Evolutionary conservation across 2,329 filamentous ascomycete genomes (phyloP), one percentile per base, ranked within the genome.

Genomic region (Claviceps citrina): DNA sequence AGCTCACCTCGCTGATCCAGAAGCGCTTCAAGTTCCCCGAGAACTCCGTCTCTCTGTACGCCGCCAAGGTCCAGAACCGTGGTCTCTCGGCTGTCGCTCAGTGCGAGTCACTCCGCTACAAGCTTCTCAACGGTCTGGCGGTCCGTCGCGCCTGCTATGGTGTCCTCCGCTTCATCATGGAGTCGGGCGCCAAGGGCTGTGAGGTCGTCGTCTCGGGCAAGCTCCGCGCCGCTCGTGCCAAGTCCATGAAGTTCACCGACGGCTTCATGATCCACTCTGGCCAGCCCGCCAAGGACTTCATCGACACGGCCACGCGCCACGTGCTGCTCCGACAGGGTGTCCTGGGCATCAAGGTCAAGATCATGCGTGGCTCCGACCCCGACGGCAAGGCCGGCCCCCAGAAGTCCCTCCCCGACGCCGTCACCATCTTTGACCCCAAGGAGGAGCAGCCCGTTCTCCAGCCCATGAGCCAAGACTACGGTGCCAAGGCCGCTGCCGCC

Each of bases 181-280:
- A 98, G 84, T 84, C 76, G 56, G 91, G 91, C 63, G 91, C 91
- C 69, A 98, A 98, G 84, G 91, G 91, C 70, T 98, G 91, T 68
- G 91, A 98, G 76, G 91, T 98, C 54, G 91, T 98, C 64, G 91
- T 98, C 55, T 95, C 86, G 56, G 91, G 91, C 68, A 98, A 98
- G 81, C 84, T 98, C 58, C 82, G 91, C 64, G 91, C 91, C 67
- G 91, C 91, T 61, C 86, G 91, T 76, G 91, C 91, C 70, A 98
- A 98, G 85, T 85, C 78, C 73, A 98, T 98, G 91, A 98, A 98
- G 82, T 98, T 98, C 82, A 98, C 91, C 69, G 87, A 98, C 70
- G 91, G 91, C 66, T 98, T 98, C 85, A 98, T 98, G 91, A 98
- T 98, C 73, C 91, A 98, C 84, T 98, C 91, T 61, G 91, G 91